Evolutionary conservation across 805 yeast genomes (phyloP), one percentile per base, ranked within the genome.

Genomic region (Jamesozyma lodderae): DNA sequence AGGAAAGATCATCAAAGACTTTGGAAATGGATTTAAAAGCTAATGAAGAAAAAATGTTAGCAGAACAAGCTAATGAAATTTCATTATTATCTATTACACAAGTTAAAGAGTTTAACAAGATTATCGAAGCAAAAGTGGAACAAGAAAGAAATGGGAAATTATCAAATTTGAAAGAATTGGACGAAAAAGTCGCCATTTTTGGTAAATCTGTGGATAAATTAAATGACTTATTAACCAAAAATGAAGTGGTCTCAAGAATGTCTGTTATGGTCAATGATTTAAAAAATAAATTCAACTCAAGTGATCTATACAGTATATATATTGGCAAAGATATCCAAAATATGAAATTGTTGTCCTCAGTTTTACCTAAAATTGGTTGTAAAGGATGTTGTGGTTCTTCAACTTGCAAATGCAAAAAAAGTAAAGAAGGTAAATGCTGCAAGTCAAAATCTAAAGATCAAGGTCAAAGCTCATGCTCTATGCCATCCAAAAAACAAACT

Each of bases 71-170:
- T 42, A 87, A 85, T 61, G 78, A 79, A 38, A 71, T 85, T 22
- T 66, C 77, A 8, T 68, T 81, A 55, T 75, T 79, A 40, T 74
- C 84, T 51, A 65, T 79, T 36, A 79, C 77, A 47, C 80, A 81
- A 49, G 75, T 85, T 41, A 72, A 78, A 47, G 77, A 75, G 53
- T 77, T 83, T 57, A 73, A 78, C 44, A 65, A 69, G 37, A 66
- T 74, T 41, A 67, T 86, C 34, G 57, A 69, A 33, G 70, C 73
- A 38, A 72, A 72, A 42, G 72, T 88, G 38, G 88, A 81, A 45
- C 45, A 58, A 10, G 94, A 82, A 68, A 79, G 97, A 63, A 69
- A 79, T 45, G 85, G 87, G 20, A 79, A 92, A 55, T 73, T 88
- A 51, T 70, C 81, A 33, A 70, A 80, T 51, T 69, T 92, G 52